phyloP scores from a whole-genome alignment of 1,284 basidiomycete genomes.

The Golubevia pallescens region DNA sequence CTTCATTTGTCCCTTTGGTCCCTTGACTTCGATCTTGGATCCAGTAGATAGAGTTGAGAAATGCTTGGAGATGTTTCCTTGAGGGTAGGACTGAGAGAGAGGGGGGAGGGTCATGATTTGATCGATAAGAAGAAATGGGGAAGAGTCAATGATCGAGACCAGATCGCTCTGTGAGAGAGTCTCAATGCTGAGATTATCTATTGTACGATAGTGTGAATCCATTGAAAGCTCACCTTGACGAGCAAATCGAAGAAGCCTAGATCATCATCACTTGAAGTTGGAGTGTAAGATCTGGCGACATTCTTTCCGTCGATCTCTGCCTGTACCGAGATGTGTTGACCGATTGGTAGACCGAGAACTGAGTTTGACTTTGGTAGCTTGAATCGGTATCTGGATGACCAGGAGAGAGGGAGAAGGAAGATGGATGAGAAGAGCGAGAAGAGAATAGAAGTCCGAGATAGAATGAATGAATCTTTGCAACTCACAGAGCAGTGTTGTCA shows the following conservation, averaged over 20 bases:
- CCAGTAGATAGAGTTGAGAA: constrained; percentile 72
- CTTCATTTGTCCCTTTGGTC: constrained; percentile 85
- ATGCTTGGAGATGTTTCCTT: constrained; percentile 92
- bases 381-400: constrained; percentile 80
- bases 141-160: background rate
- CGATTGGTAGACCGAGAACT: constrained; percentile 89
- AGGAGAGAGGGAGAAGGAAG: background rate
- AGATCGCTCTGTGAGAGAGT: no score
- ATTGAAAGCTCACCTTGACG: constrained; percentile 76
- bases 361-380: constrained; percentile 76
- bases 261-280: constrained; percentile 89
- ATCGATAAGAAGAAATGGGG: no score
- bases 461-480: no score
- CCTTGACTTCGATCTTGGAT: constrained; percentile 84
- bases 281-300: constrained; percentile 90
- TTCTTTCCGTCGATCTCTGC: constrained; percentile 90
- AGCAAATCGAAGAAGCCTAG: constrained; percentile 92
- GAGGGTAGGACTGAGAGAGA: constrained; percentile 79
- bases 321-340: constrained; percentile 91
- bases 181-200: no score
- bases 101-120: background rate
- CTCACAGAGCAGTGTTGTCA: constrained; percentile 37
- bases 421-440: no score
- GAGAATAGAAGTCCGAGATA: no score
- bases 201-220: background rate